Base-by-base conservation (phyloP, 1,284 basidiomycete genomes). In the Sparassis latifolia region DNA sequence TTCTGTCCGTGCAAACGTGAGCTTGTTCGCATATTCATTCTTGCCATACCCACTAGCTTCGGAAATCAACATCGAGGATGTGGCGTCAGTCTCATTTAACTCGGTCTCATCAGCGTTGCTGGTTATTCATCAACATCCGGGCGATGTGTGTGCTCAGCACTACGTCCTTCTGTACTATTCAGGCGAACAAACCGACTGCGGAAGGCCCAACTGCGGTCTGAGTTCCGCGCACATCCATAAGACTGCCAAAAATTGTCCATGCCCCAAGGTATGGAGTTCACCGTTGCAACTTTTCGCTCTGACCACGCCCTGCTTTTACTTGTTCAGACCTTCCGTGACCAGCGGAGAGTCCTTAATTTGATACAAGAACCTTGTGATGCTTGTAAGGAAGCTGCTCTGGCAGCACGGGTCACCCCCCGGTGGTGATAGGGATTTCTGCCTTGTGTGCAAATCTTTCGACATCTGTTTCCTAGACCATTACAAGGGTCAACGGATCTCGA, bases 31-130 rank as follows among this genome's bases (percentile, higher is more conserved):
- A 7, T 42, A 27, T 46, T 51, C 32, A 46, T 38, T 31, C 44
- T 28, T 35, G 33, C 33, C 20, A 20, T 20, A 20, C 20, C 46
- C 44, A 31, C 27, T 56, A 85, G 82, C 55, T 70, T 71, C 52
- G 83, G 82, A 48, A 82, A 84, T 65, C 77, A 75, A 52, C 82
- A 86, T 65, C 73, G 82, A 67, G 76, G 76, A 44, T 85, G 82
- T 58, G 73, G 75, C 61, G 82, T 85, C 70, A 59, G 69, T 51
- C 52, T 45, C 9, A 6, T 51, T 27, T 27, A 31, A 20, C 20
- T 20, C 20, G 20, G 20, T 20, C 20, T 20, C 20, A 20, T 20
- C 20, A 20, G 20, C 20, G 20, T 20, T 20, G 20, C 20, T 20
- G 20, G 20, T 20, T 20, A 20, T 20, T 49, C 47, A 29, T 52